Conservation (phyloP, 1,284 basidiomycete species). For the Rhodotorula sp. region DNA sequence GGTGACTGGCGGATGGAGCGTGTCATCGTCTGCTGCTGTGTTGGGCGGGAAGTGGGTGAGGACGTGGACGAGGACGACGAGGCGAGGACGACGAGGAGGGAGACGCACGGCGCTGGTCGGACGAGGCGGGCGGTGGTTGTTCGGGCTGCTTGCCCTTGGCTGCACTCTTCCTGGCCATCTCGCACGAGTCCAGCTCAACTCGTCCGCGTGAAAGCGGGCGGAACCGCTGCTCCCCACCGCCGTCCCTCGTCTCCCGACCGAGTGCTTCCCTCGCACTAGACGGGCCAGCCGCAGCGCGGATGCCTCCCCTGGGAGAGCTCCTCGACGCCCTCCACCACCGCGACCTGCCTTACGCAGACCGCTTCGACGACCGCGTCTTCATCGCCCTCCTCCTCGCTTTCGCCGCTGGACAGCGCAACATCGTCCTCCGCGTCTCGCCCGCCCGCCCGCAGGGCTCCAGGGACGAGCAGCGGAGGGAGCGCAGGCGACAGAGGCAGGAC, state of each 20-base stretch:
- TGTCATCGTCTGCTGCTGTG: neutral
- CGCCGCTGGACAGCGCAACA: neutral
- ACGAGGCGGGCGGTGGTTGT: neutral
- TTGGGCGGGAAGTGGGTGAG: neutral
- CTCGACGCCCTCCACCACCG: conserved; percentile 3
- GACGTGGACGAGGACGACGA: neutral
- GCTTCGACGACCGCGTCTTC: conserved; percentile 18
- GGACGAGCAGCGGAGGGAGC: neutral
- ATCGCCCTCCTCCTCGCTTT: conserved; percentile 12
- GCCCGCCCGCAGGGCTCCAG: neutral
- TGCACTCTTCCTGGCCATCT: conserved; percentile 14
- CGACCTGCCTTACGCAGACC: neutral
- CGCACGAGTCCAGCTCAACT: neutral
- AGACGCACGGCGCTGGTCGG: neutral
- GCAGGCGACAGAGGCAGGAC: neutral
- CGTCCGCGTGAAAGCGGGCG: too few species aligned
- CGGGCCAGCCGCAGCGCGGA: neutral
- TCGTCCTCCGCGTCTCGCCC: conserved; percentile 11
- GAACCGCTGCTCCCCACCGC: too few species aligned
- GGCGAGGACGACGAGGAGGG: neutral
- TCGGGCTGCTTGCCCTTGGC: neutral
- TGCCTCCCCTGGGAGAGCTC: neutral
- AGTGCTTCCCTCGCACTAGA: neutral
- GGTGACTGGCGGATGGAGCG: neutral
- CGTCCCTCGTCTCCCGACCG: neutral